Conservation (phyloP, 2,329 filamentous ascomycete genomes). For the Fusarium humuli region DNA sequence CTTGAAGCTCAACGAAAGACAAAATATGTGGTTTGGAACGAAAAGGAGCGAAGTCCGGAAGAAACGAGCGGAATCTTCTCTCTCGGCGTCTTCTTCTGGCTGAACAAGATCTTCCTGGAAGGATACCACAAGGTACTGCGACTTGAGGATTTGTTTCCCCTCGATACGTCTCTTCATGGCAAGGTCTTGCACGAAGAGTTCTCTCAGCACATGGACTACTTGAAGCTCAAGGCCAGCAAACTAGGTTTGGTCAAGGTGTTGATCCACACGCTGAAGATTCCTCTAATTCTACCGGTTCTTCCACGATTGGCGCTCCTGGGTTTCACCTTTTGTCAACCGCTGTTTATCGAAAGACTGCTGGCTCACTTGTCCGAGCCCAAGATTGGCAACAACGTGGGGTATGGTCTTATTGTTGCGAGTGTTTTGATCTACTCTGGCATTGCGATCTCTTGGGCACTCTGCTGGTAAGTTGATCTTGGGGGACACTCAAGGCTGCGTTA, state of each 20-base stretch:
- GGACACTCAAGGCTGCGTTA: not conserved
- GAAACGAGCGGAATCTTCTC: slow-evolving; percentile 51
- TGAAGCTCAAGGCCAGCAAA: slow-evolving; percentile 29
- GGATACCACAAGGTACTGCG: slow-evolving; percentile 52
- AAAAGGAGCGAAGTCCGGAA: slow-evolving; percentile 53
- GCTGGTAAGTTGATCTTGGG: slow-evolving; percentile 47
- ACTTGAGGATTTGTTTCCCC: slow-evolving; percentile 51
- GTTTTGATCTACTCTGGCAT: slow-evolving; percentile 55
- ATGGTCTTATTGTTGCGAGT: slow-evolving; percentile 57
- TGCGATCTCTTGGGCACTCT: slow-evolving; percentile 54
- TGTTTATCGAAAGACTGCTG: slow-evolving; percentile 56
- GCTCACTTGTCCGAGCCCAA: slow-evolving; percentile 48
- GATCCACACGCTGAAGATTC: slow-evolving; percentile 47
- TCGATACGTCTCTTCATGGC: slow-evolving; percentile 47
- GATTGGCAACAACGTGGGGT: slow-evolving; percentile 48
- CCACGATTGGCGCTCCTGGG: slow-evolving; percentile 54
- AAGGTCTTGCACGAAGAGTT: slow-evolving; percentile 39
- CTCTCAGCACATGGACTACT: slow-evolving; percentile 40
- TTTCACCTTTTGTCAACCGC: slow-evolving; percentile 57
- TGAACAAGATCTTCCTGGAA: slow-evolving; percentile 49
- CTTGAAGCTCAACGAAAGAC: slow-evolving; percentile 55
- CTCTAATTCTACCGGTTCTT: slow-evolving; percentile 50
- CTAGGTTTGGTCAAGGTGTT: slow-evolving; percentile 48
- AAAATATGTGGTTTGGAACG: slow-evolving; percentile 53
- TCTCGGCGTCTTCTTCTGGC: slow-evolving; percentile 51